Conservation (phyloP, 306 rosid genomes). For the Vicia sativa region DNA sequence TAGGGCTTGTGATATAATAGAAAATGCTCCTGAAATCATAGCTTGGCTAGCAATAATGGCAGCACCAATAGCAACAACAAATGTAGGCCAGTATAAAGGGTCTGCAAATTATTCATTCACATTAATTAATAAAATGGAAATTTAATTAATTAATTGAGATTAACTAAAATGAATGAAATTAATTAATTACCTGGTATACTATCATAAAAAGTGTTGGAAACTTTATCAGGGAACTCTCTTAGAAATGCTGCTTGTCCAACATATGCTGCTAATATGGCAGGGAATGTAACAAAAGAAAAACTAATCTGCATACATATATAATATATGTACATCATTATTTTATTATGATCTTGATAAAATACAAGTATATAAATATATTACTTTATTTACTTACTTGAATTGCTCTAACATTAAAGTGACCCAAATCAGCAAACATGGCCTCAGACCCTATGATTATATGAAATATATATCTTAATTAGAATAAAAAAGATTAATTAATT, state of each 20-base stretch:
- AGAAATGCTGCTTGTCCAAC: conserved; percentile 52
- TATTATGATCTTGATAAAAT: neutral
- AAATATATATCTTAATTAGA: neutral
- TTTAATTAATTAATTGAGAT: no score
- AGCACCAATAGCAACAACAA: conserved; percentile 76
- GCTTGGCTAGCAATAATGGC: conserved; percentile 88
- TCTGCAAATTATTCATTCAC: conserved; percentile 41
- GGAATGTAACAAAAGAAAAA: conserved; percentile 44
- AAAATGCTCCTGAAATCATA: conserved; percentile 86
- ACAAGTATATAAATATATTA: conserved; percentile 33
- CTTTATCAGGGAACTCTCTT: conserved; percentile 38
- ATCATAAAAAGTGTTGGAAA: conserved; percentile 41
- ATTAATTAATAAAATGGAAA: neutral
- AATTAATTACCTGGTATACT: conserved; percentile 48
- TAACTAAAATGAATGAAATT: no score
- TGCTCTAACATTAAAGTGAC: conserved; percentile 73
- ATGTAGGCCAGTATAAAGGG: conserved; percentile 82
- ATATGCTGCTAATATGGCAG: conserved; percentile 43
- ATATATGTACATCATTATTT: no score
- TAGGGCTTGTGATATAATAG: conserved; percentile 70
- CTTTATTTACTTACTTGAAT: conserved; percentile 59
- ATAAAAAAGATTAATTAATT: conserved; percentile 4
- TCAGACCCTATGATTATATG: conserved; percentile 59
- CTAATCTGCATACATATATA: conserved; percentile 42
- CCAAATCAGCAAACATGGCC: conserved; percentile 96